phyloP scores from a whole-genome alignment of 306 rosid genomes.

The Trifolium fragiferum region DNA sequence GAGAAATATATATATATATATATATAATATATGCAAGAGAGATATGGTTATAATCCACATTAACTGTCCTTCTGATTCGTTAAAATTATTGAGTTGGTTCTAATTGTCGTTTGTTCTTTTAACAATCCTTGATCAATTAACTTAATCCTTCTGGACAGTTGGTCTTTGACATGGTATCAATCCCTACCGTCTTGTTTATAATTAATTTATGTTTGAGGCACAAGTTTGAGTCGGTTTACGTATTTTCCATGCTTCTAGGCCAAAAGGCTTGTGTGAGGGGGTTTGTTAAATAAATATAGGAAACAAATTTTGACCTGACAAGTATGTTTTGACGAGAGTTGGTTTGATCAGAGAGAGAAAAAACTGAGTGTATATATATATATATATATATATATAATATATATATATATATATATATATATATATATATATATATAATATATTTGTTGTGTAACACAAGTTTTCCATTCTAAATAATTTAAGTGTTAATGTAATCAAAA shows the following conservation, averaged over 20 bases:
- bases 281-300: background rate
- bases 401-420: too few relatives aligned
- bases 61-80: constrained; percentile 2
- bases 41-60: background rate
- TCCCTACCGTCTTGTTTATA: background rate
- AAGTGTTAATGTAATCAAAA: constrained; percentile 1
- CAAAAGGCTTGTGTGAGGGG: constrained; percentile 1
- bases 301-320: constrained; percentile 2
- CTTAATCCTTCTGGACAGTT: constrained; percentile 12
- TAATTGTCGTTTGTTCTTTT: constrained; percentile 13
- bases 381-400: too few relatives aligned
- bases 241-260: background rate
- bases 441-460: background rate
- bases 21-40: background rate
- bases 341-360: background rate
- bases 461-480: background rate
- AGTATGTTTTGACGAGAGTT: background rate
- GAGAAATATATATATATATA: too few relatives aligned
- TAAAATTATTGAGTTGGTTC: constrained; percentile 27
- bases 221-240: background rate
- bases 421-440: background rate
- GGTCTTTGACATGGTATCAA: constrained; percentile 9
- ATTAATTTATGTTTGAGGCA: background rate
- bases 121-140: constrained; percentile 3
- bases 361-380: background rate